Percentiles rank a stretch among this genome's conserved stretches.
These are phyloP conservation scores for Cladosporium colombiae DNA, from an alignment of 2,329 filamentous ascomycete genomes.

Conservation along the genomic window DNA sequence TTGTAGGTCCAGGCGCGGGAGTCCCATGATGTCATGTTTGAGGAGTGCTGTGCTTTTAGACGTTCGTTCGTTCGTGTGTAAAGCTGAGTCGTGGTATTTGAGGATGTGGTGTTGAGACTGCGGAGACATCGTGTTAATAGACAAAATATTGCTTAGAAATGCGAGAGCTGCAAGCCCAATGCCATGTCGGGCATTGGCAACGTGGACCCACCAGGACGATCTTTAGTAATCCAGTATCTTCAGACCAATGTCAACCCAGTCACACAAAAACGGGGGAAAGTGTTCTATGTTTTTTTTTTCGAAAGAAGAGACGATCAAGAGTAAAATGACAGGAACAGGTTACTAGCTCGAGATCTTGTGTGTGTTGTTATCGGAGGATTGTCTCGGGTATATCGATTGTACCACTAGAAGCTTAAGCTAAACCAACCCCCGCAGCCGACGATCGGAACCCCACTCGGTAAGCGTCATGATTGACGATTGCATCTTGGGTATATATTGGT, in stretches of 20 bases:
- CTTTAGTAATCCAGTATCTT: background rate
- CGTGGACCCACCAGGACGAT: conserved; percentile 7
- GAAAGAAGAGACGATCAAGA: background rate
- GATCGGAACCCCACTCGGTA: conserved; percentile 12
- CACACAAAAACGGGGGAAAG: background rate
- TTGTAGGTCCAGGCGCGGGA: conserved; percentile 38
- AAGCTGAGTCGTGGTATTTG: background rate
- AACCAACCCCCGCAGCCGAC: conserved; percentile 12
- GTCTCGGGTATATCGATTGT: conserved; percentile 16
- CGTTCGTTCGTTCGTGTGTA: background rate
- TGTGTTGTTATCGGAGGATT: conserved; percentile 7
- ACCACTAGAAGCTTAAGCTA: conserved; percentile 5
- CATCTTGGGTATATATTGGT: conserved; percentile 1
- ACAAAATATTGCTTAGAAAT: conserved; percentile 1
- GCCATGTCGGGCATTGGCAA: background rate
- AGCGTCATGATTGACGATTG: conserved; percentile 19
- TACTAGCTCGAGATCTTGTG: background rate
- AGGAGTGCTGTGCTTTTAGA: background rate
- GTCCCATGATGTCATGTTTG: conserved; percentile 19
- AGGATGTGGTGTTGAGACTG: background rate
- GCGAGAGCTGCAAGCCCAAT: background rate
- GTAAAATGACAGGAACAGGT: background rate
- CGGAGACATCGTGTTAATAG: background rate
- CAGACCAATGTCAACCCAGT: background rate
- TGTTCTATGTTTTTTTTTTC: background rate